Percentiles rank a stretch among this genome's conserved stretches.
Evolutionary conservation across 371 early-diverging fungal genomes (phyloP).

Genomic region (Dinochytrium kinnereticum): DNA sequence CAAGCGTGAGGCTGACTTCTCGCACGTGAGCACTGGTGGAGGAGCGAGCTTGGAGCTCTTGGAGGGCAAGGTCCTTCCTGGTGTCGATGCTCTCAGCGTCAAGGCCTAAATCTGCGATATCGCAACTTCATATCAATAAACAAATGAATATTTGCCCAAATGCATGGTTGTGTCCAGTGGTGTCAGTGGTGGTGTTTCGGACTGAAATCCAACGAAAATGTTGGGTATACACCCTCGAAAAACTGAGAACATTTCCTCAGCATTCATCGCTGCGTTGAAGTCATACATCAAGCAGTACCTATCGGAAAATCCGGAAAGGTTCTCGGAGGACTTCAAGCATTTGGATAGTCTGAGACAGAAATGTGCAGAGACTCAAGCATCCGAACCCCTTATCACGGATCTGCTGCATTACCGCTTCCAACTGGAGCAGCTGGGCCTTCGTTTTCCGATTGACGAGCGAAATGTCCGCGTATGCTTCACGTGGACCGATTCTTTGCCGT

Average conservation of each 20-base stretch:
- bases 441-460: constrained; percentile 82
- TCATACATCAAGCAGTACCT: neutral
- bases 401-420: constrained; percentile 81
- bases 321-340: constrained; percentile 83
- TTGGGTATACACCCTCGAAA: neutral
- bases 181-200: too few relatives aligned
- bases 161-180: too few relatives aligned
- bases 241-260: neutral
- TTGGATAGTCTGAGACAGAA: constrained; percentile 79
- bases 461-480: constrained; percentile 44
- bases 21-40: constrained; percentile 98
- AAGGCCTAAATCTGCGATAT: too few relatives aligned
- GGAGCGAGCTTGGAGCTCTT: constrained; percentile 96
- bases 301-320: constrained; percentile 79
- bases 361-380: constrained; percentile 71
- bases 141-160: too few relatives aligned
- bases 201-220: too few relatives aligned
- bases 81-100: constrained; percentile 85
- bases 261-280: neutral
- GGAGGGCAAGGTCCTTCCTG: constrained; percentile 86
- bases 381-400: constrained; percentile 70
- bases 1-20: constrained; percentile 82
- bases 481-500: constrained; percentile 36
- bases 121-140: too few relatives aligned
- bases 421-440: constrained; percentile 76